These are phyloP conservation scores for Chondrostereum purpureum DNA, from an alignment of 1,284 basidiomycete species.

Conservation along the genomic window DNA sequence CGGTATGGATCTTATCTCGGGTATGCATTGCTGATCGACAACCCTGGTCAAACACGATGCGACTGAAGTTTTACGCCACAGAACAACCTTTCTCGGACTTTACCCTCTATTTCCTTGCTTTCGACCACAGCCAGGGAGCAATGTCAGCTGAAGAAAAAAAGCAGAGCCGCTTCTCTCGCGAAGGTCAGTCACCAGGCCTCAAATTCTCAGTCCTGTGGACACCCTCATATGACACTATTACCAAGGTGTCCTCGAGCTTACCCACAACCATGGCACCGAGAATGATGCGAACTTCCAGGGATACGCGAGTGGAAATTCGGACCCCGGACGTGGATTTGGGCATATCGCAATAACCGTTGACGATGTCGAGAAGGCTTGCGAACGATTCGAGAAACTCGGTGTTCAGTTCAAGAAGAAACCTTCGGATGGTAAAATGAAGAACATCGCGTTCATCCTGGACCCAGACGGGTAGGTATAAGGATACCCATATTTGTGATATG, in stretches of 20 bases:
- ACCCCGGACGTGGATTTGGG: slow-evolving; percentile 76
- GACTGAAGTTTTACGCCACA: slow-evolving; percentile 16
- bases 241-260: slow-evolving; percentile 79
- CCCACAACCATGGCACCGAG: slow-evolving; percentile 89
- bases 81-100: slow-evolving; percentile 54
- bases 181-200: slow-evolving; percentile 41
- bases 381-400: slow-evolving; percentile 75
- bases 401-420: slow-evolving; percentile 88
- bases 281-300: slow-evolving; percentile 70
- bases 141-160: slow-evolving; percentile 44
- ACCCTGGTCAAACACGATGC: not conserved
- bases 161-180: slow-evolving; percentile 45
- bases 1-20: slow-evolving; percentile 81
- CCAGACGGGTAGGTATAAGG: slow-evolving; percentile 65
- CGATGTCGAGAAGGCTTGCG: slow-evolving; percentile 80
- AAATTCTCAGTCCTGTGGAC: slow-evolving; percentile 5
- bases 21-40: slow-evolving; percentile 25
- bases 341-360: slow-evolving; percentile 86
- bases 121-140: slow-evolving; percentile 48
- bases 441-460: slow-evolving; percentile 87
- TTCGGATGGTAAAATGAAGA: slow-evolving; percentile 79
- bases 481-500: no score
- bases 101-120: slow-evolving; percentile 80
- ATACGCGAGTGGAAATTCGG: slow-evolving; percentile 78
- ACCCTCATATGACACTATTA: slow-evolving; percentile 7